Base-by-base conservation (phyloP, 2,329 filamentous ascomycete genomes). In the Fonsecaea pedrosoi region DNA sequence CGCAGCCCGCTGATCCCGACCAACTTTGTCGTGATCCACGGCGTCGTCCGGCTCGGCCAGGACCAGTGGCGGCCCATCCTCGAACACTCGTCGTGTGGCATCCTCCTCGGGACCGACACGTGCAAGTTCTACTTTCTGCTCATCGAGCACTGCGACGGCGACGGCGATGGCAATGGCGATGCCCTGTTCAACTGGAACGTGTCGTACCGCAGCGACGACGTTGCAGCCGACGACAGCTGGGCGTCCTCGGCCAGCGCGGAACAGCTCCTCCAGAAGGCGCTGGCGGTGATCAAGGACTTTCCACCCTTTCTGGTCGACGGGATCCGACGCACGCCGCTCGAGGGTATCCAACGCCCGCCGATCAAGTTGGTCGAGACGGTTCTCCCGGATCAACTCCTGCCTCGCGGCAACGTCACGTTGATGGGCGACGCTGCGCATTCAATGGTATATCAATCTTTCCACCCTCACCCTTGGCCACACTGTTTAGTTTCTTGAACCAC, bases 351-450 rank as follows among this genome's bases (percentile, higher is more conserved):
- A n/a, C 45, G 58, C 38, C 58, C 58, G 45, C 58, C 58, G 2
- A 30, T 60, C 18, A 53, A 30, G 30, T 32, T 60, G 9, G n/a
- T 34, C 21, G 58, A 60, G 58, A 60, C 58, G 34, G 42, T 60
- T 0, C 42, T 60, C 8, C 58, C 58, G 15, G 18, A 30, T 7
- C 45, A 53, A 2, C 30, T 12, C 35, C 42, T 60, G 3, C 58
- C 60, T n/a, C 35, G 38, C 30, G 60, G 60, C 15, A 32, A 34
- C 6, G 21, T 62, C 35, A 55, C 60, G 10, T 37, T 62, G 34
- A 34, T 62, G n/a, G 60, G 60, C 38, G 60, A 62, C n/a, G 60
- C 48, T 5, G 60, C 60, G 12, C 60, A 62, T 62, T 54, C 50
- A 5, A 62, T 62, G 60, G 53, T 62, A 60, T 13, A 45, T 60